phyloP scores from a whole-genome alignment of 345 rosid genomes.

The Psidium guajava region DNA sequence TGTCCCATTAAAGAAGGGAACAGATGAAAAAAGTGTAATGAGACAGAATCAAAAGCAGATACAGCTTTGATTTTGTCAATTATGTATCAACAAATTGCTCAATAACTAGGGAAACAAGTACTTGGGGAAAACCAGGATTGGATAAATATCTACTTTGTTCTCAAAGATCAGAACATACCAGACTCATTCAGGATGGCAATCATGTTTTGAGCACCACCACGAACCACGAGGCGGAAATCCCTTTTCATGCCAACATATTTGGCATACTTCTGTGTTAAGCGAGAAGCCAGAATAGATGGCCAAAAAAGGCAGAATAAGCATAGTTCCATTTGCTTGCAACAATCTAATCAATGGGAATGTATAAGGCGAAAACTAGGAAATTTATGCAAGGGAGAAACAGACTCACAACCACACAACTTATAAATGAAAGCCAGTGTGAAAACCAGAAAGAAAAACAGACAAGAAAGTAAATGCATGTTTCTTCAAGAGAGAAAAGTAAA shows the following conservation, averaged over 20 bases:
- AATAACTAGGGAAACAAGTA: neutral
- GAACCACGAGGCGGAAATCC: slow-evolving; percentile 90
- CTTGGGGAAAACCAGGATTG: neutral
- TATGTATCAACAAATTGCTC: neutral
- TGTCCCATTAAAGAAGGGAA: neutral
- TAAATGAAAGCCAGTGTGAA: neutral
- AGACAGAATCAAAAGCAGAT: neutral
- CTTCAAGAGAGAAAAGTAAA: neutral
- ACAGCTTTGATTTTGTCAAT: neutral
- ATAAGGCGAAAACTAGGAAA: neutral
- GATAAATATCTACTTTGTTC: neutral
- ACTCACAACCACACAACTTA: neutral
- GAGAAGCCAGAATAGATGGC: neutral
- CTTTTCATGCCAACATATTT: slow-evolving; percentile 86
- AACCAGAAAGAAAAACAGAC: neutral
- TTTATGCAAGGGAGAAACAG: neutral
- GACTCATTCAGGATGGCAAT: slow-evolving; percentile 71
- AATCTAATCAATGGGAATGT: neutral
- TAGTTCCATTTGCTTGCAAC: neutral
- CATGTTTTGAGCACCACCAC: slow-evolving; percentile 98
- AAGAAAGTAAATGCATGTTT: neutral
- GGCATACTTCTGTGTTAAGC: slow-evolving; percentile 57
- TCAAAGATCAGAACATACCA: slow-evolving; percentile 26
- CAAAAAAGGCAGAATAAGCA: slow-evolving; percentile 9
- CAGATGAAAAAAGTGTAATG: neutral